Base-by-base conservation (phyloP, 1,284 basidiomycete genomes). In the Ceratobasidium sp. region DNA sequence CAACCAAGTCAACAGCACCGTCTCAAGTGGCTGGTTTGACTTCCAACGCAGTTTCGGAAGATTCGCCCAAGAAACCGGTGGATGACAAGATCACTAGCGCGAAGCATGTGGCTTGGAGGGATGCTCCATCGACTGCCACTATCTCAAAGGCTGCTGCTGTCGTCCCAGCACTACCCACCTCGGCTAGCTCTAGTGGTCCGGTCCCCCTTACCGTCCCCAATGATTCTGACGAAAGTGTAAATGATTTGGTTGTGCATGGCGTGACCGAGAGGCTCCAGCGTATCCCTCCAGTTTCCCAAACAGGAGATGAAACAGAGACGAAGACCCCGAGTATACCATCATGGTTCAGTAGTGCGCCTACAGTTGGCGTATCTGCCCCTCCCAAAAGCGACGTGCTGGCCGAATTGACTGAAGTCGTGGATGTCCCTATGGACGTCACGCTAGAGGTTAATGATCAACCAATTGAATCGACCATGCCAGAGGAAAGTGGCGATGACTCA, bases 141-240 rank as follows among this genome's bases (percentile, higher is more conserved):
- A 12, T 29, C 12, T 50, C 35, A 5, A 69, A 34, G 27, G 2
- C 56, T 12, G 22, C 8, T 10, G 6, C 60, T 22, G 17, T 13
- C 8, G 43, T 2, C n/a, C 3, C 17, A 17, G 12, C 55, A 25
- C 12, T 27, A 6, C 29, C 22, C 32, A 8, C 38, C 17, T 17
- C 45, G 22, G 45, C 45, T 12, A 20, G 13, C 13, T n/a, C 57
- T 22, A 35, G 38, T 4, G 31, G 17, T 12, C 7, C 42, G 29
- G 4, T 29, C 2, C 27, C 25, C 43, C 5, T 20, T 8, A 47
- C 25, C 13, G 17, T 25, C 13, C 34, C 31, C 13, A 49, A 55
- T 25, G 52, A 53, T 22, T 65, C 65, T 1, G 70, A 73, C 50
- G 71, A 56, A 0, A 80, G 80, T 47, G 79, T 81, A 79, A 80